phyloP scores from a whole-genome alignment of 1,284 basidiomycete genomes.

The Ceratorhiza oryzae-sativae region DNA sequence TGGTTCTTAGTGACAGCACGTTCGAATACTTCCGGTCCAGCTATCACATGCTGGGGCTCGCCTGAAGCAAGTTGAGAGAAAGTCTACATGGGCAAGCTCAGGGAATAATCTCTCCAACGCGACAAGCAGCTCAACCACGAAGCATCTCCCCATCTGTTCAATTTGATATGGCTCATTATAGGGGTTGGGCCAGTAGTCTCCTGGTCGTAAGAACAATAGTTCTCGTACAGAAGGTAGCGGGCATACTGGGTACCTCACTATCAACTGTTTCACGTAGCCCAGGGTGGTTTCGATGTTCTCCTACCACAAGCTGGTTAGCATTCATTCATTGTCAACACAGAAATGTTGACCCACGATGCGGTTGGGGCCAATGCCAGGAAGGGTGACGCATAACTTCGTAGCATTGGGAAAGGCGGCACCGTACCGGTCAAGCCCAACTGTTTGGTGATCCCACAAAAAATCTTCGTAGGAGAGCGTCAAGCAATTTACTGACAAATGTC shows the following conservation, averaged over 20 bases:
- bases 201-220: slow-evolving; percentile 2
- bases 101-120: background rate
- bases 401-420: slow-evolving; percentile 4
- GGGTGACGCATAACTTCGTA: background rate
- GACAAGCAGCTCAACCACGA: background rate
- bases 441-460: slow-evolving; percentile 23
- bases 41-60: background rate
- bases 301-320: background rate
- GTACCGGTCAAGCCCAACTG: background rate
- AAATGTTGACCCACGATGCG: background rate
- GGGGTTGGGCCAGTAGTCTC: slow-evolving; percentile 14
- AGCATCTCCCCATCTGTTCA: background rate
- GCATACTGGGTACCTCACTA: background rate
- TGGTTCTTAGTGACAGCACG: background rate
- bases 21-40: background rate
- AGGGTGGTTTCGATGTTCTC: slow-evolving; percentile 10
- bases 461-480: slow-evolving; percentile 1
- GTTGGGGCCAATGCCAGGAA: background rate
- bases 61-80: background rate
- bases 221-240: background rate
- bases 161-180: slow-evolving; percentile 6
- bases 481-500: background rate
- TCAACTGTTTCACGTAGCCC: background rate
- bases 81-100: background rate
- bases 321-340: background rate